Base-by-base conservation (phyloP, 352 stramenopile genomes). In the Phytophthora agathidicida region DNA sequence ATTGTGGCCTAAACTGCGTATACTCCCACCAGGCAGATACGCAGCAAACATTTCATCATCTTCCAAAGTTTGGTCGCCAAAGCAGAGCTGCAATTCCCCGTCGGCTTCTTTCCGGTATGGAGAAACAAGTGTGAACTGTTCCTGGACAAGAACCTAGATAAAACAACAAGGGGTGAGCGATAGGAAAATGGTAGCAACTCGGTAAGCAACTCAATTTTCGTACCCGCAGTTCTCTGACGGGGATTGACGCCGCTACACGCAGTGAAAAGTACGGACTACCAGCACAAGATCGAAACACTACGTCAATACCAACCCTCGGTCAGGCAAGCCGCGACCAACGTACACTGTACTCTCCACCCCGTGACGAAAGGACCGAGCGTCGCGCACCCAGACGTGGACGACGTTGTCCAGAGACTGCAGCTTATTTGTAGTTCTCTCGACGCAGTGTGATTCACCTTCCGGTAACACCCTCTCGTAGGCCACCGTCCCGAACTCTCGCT, bases 361-460 rank as follows among this genome's bases (percentile, higher is more conserved):
- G 19, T 87, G 75, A 5, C 60, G 68, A 30, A 86, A 87, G 1
- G 65, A 48, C 5, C 78, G 65, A 7, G 81, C 78, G 36, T 91
- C 81, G 6, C 64, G 74, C 1, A 91, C 73, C 81, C 78, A 91
- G 3, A 91, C 41, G 37, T 83, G 75, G 27, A 86, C 59, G n/a
- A 75, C 42, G 5, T 57, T 49, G 22, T 78, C 68, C 16, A 89
- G 51, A 3, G 38, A 47, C 20, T 56, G 49, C 24, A 83, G 57
- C 23, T 60, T 66, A 26, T 32, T 56, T 0, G 26, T 16, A 16
- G 77, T 61, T n/a, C 39, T 65, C 32, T 71, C 46, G 2, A 88
- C 44, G 37, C 71, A 73, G 5, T 59, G 66, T 22, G 76, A 80
- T 26, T 87, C 73, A 35, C 52, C 36, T 2, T 74, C 53, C 14